Evolutionary conservation across 2,329 filamentous ascomycete species (phyloP), one percentile per base, ranked within the genome.

Genomic region (Trichoderma semiorbis): DNA sequence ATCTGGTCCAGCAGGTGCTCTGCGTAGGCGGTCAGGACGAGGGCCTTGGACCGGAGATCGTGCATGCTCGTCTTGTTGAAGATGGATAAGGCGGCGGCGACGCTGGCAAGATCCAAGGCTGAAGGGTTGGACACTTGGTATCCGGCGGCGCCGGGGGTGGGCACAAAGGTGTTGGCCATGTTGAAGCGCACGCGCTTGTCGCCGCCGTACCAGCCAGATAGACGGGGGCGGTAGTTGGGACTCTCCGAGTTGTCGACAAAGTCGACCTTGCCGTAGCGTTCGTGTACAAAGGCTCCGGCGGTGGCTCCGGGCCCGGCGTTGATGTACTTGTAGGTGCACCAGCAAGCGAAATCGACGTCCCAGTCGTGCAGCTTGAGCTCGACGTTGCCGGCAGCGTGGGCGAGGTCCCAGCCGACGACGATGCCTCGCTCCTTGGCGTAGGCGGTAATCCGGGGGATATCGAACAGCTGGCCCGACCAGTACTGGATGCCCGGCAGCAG

Each of bases 321-420:
- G 79, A 97, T 88, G 83, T 97, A 97, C 83, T 97, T 97, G 86
- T 97, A 97, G 21, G 91, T 95, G 81, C 94, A 97, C 94, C 94
- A 97, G 69, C 89, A 93, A 18, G 95, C 94, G 77, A 97, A 97
- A 80, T 97, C 94, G 39, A 97, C 93, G 75, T 92, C 87, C 94
- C 94, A 97, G 76, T 95, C 93, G 80, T 97, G 94, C 24, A 97
- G 85, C 72, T 85, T 82, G 21, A 97, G 82, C 53, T 92, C 90
- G 2, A 97, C 92, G 78, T 97, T 97, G 36, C 94, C 94, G 26
- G 89, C 92, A 0, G 93, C 93, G 80, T 97, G 94, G 0, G 94
- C 94, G 30, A 96, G 89, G 79, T 97, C 94, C 94, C 94, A 97
- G 30, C 94, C 93, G 5, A 96, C 90, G 1, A 90, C 80, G 57